phyloP scores from a whole-genome alignment of 1,284 basidiomycete genomes.

The Retiboletus flavoniger region DNA sequence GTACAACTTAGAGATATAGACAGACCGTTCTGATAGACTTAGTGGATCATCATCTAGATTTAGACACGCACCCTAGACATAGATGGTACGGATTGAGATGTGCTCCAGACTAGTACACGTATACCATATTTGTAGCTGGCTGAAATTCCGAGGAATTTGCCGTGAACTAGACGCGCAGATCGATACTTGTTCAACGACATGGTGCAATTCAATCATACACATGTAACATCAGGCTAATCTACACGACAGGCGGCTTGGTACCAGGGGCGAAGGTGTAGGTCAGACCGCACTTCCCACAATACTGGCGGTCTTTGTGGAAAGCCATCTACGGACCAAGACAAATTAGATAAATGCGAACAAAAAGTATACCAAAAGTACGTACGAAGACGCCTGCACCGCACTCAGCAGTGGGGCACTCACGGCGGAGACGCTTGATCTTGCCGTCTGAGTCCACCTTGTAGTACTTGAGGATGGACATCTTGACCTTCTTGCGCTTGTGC shows the following conservation, averaged over 20 bases:
- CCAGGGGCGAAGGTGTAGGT: conserved; percentile 88
- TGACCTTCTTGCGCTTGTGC: conserved; percentile 99
- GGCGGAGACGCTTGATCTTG: conserved; percentile 98
- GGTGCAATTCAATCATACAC: conserved; percentile 13
- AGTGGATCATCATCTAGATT: conserved; percentile 1
- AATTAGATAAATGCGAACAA: background rate
- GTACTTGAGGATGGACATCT: conserved; percentile 99
- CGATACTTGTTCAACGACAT: background rate
- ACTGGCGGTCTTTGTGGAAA: conserved; percentile 93
- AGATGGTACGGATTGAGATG: background rate
- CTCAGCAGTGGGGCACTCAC: conserved; percentile 89
- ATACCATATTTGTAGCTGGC: background rate
- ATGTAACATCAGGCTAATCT: conserved; percentile 27
- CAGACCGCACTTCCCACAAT: conserved; percentile 92
- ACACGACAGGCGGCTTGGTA: conserved; percentile 69
- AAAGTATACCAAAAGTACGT: conserved; percentile 33
- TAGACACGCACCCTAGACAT: conserved; percentile 7
- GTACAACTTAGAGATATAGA: background rate
- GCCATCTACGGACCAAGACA: conserved; percentile 63
- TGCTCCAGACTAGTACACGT: background rate
- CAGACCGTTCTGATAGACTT: background rate
- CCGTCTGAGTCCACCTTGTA: conserved; percentile 99
- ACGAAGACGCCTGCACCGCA: conserved; percentile 97
- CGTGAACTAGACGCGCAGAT: background rate
- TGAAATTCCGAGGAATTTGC: background rate